Percentiles rank a stretch among this genome's conserved stretches.
Evolutionary conservation across 2,329 filamentous ascomycete species (phyloP).

Genomic region (Colletotrichum australisinense): DNA sequence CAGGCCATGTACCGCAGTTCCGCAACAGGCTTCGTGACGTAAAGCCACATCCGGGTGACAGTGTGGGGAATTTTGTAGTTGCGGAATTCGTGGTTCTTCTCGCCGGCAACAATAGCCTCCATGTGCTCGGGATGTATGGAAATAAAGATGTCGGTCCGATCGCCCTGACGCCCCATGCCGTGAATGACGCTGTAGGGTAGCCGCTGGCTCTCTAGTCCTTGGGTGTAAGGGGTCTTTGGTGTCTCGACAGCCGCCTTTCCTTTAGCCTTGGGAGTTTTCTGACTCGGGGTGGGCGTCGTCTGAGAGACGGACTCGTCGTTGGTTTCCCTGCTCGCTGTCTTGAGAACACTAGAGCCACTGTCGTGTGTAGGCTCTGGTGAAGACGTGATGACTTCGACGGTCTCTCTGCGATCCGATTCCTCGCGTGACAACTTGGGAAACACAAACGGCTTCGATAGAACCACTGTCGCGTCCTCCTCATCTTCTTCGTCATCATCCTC

Average conservation of each 20-base stretch:
- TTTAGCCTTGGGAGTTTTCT: constrained; percentile 5
- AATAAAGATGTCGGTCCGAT: constrained; percentile 65
- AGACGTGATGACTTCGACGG: constrained; percentile 30
- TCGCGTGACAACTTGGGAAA: constrained; percentile 1
- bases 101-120: constrained; percentile 59
- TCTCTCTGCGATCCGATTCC: constrained; percentile 20
- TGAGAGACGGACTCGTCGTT: constrained; percentile 24
- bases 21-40: constrained; percentile 58
- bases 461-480: constrained; percentile 20
- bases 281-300: constrained; percentile 19
- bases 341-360: constrained; percentile 6
- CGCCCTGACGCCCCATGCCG: constrained; percentile 58
- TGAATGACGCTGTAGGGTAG: constrained; percentile 62
- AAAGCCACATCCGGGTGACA: constrained; percentile 73
- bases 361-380: constrained; percentile 21
- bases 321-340: not conserved
- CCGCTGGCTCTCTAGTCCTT: constrained; percentile 60
- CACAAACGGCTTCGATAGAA: constrained; percentile 23
- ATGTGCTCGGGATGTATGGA: constrained; percentile 60
- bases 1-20: constrained; percentile 70
- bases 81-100: constrained; percentile 66
- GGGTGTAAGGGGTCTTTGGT: constrained; percentile 45
- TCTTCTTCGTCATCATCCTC: constrained; percentile 25
- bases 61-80: constrained; percentile 65
- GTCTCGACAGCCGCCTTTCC: constrained; percentile 23